These are phyloP conservation scores for Halophytophthora batemanensis DNA, from an alignment of 352 stramenopile genomes.

Conservation along the genomic window DNA sequence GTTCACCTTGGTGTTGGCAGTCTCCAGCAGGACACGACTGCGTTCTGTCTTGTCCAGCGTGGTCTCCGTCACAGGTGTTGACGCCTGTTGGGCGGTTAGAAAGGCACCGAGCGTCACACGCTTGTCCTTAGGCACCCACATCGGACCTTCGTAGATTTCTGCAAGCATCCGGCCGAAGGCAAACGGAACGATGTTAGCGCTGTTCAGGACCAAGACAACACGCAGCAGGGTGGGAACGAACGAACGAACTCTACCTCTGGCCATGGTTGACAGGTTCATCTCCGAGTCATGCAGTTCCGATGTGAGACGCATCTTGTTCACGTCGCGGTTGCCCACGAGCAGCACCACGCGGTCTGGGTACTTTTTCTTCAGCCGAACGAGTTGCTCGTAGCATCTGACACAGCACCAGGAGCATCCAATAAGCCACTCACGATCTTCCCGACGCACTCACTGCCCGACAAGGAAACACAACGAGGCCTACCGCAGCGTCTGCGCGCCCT, in stretches of 20 bases:
- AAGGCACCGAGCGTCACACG: conserved; percentile 53
- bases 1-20: conserved; percentile 74
- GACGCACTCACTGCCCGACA: neutral
- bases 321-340: conserved; percentile 91
- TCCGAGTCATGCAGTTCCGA: conserved; percentile 76
- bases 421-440: neutral
- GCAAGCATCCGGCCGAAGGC: neutral
- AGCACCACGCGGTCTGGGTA: conserved; percentile 89
- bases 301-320: conserved; percentile 92
- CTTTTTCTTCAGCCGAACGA: conserved; percentile 84
- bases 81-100: conserved; percentile 27
- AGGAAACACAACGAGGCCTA: conserved; percentile 11
- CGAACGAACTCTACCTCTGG: conserved; percentile 30
- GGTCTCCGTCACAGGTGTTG: neutral
- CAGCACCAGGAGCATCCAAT: neutral
- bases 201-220: conserved; percentile 1
- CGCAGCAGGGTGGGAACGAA: neutral
- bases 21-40: conserved; percentile 15
- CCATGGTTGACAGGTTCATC: conserved; percentile 62
- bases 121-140: conserved; percentile 59
- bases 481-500: conserved; percentile 86
- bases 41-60: neutral
- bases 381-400: conserved; percentile 67
- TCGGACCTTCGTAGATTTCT: conserved; percentile 71
- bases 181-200: conserved; percentile 2